phyloP scores from a whole-genome alignment of 176 grass and related monocot genomes.

The Eragrostis nindensis region DNA sequence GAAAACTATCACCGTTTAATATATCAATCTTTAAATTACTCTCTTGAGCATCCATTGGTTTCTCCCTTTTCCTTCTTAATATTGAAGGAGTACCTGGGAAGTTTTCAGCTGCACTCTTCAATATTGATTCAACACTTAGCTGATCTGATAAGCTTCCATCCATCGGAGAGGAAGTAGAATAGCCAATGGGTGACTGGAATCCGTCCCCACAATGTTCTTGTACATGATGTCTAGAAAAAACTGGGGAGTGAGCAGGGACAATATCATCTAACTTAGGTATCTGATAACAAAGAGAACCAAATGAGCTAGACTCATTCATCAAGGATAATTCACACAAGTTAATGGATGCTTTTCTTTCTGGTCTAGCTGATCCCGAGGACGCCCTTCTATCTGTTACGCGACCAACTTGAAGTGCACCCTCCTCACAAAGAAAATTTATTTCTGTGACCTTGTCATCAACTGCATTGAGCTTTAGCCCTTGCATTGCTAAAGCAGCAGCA shows the following conservation, averaged over 20 bases:
- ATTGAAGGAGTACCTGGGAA: slow-evolving; percentile 85
- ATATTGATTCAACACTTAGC: slow-evolving; percentile 67
- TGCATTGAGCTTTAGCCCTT: slow-evolving; percentile 35
- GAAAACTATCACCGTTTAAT: slow-evolving; percentile 41
- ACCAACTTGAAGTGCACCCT: slow-evolving; percentile 4
- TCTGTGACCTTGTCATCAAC: slow-evolving; percentile 13
- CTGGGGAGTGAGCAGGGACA: slow-evolving; percentile 41
- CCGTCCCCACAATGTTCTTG: slow-evolving; percentile 18
- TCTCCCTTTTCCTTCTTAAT: slow-evolving; percentile 71
- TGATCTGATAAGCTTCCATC: slow-evolving; percentile 35
- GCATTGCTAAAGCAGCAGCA: slow-evolving; percentile 37
- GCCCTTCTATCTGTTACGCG: neutral
- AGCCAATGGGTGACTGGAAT: slow-evolving; percentile 31
- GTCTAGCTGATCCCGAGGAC: neutral
- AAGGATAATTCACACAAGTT: slow-evolving; percentile 2
- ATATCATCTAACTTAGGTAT: slow-evolving; percentile 63
- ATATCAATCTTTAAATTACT: slow-evolving; percentile 40
- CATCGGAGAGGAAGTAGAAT: slow-evolving; percentile 38
- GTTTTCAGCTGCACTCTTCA: slow-evolving; percentile 81
- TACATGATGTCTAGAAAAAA: slow-evolving; percentile 36
- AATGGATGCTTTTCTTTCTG: slow-evolving; percentile 26
- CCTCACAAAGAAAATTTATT: slow-evolving; percentile 31
- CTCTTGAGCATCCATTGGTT: slow-evolving; percentile 34
- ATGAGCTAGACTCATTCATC: slow-evolving; percentile 33
- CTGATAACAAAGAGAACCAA: slow-evolving; percentile 86